Evolutionary conservation across 345 rosid species (phyloP).

Genomic region (Theobroma cacao): DNA sequence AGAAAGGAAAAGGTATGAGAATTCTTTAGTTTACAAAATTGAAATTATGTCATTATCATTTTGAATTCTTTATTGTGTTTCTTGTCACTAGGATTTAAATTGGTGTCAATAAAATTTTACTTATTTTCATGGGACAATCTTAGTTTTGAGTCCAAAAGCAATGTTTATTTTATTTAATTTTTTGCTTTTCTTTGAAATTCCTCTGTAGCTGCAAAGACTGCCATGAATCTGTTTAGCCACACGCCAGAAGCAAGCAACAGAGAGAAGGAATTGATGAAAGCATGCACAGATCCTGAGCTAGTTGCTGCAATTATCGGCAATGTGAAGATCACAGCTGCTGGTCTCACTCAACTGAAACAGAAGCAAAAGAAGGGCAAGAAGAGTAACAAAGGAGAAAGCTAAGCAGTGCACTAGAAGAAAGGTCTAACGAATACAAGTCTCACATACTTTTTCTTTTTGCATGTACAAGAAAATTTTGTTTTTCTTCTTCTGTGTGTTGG

Average conservation of each 20-base stretch:
- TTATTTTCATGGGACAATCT: too few species aligned
- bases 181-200: not conserved
- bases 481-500: not conserved
- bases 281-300: constrained; percentile 90
- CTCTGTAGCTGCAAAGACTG: constrained; percentile 75
- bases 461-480: not conserved
- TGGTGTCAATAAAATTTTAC: not conserved
- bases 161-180: not conserved
- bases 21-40: not conserved
- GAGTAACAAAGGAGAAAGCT: constrained; percentile 11
- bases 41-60: not conserved
- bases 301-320: constrained; percentile 90
- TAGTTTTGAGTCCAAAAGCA: not conserved
- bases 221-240: constrained; percentile 89
- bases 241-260: constrained; percentile 72
- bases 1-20: constrained; percentile 83
- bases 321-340: constrained; percentile 87
- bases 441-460: not conserved
- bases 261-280: constrained; percentile 97
- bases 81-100: not conserved
- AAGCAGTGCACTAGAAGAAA: not conserved
- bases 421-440: not conserved
- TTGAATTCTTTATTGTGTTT: not conserved
- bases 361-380: constrained; percentile 94
- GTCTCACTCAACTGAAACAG: constrained; percentile 91